phyloP scores from a whole-genome alignment of 257 asterid species.

The Leonotis leonurus region DNA sequence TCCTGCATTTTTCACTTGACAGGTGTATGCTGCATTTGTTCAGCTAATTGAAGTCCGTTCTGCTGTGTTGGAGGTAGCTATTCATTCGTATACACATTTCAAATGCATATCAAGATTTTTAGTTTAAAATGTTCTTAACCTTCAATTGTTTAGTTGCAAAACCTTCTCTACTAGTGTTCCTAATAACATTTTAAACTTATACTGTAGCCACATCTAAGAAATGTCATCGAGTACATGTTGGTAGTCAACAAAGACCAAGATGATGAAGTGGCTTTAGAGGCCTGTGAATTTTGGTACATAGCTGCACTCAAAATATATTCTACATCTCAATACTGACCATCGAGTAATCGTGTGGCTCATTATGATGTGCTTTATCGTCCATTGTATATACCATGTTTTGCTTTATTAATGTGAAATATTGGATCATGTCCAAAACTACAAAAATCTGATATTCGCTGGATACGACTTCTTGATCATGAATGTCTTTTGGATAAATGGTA shows the following conservation, averaged over 20 bases:
- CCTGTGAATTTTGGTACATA: slow-evolving; percentile 93
- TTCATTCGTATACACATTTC: too few species aligned
- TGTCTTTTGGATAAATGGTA: not conserved
- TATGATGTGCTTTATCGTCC: not conserved
- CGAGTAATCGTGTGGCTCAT: slow-evolving; percentile 21
- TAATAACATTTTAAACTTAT: slow-evolving; percentile 20
- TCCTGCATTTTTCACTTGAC: too few species aligned
- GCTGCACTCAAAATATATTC: not conserved
- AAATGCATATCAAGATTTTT: too few species aligned
- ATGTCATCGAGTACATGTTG: slow-evolving; percentile 77
- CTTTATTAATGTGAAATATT: not conserved
- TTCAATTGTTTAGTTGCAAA: not conserved
- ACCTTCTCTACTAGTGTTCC: slow-evolving; percentile 11
- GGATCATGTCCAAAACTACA: not conserved
- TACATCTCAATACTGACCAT: slow-evolving; percentile 37
- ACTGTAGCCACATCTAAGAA: slow-evolving; percentile 84
- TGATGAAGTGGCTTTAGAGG: slow-evolving; percentile 94
- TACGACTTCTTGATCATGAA: not conserved
- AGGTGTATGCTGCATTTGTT: too few species aligned
- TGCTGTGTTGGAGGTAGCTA: too few species aligned
- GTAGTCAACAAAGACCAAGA: slow-evolving; percentile 81
- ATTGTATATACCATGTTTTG: not conserved
- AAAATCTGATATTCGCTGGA: not conserved
- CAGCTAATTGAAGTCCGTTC: too few species aligned
- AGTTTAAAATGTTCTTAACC: not conserved